Evolutionary conservation across 2,329 filamentous ascomycete genomes (phyloP).

Genomic region (Alternaria metachromatica): DNA sequence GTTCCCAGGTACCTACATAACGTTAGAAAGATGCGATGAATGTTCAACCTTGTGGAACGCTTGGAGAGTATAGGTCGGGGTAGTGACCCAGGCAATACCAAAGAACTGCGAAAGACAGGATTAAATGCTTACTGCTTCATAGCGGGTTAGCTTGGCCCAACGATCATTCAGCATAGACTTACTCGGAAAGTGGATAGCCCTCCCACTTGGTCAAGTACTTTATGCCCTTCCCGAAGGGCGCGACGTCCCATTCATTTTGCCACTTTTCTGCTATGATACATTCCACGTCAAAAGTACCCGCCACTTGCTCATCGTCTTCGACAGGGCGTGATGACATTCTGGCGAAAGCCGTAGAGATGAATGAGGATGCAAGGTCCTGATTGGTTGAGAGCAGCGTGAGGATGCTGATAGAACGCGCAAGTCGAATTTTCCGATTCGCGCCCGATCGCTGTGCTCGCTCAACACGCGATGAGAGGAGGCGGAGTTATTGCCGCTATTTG

Average conservation of each 20-base stretch:
- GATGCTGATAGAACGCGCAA: not conserved
- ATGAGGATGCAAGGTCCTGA: slow-evolving; percentile 10
- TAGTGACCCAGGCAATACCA: not conserved
- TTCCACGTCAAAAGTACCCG: slow-evolving; percentile 25
- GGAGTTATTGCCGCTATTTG: not conserved
- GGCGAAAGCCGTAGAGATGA: not conserved
- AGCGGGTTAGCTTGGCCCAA: not conserved
- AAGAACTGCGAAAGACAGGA: not conserved
- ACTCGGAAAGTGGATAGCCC: slow-evolving; percentile 59
- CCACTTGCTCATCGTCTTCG: slow-evolving; percentile 3
- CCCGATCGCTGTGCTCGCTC: not conserved
- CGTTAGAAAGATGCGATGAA: slow-evolving; percentile 3
- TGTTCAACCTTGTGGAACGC: not conserved
- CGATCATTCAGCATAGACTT: slow-evolving; percentile 1
- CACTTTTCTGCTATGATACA: slow-evolving; percentile 46
- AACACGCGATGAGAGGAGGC: not conserved
- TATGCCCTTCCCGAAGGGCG: slow-evolving; percentile 28
- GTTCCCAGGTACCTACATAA: slow-evolving; percentile 38
- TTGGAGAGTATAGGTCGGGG: not conserved
- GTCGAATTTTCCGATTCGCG: not conserved
- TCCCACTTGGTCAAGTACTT: slow-evolving; percentile 71
- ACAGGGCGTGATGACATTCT: slow-evolving; percentile 11
- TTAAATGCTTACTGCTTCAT: slow-evolving; percentile 14
- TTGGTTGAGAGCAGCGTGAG: slow-evolving; percentile 12
- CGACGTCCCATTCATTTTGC: slow-evolving; percentile 49